Conservation (phyloP, 495 filamentous ascomycete species). For the Saxophila tyrrhenica region DNA sequence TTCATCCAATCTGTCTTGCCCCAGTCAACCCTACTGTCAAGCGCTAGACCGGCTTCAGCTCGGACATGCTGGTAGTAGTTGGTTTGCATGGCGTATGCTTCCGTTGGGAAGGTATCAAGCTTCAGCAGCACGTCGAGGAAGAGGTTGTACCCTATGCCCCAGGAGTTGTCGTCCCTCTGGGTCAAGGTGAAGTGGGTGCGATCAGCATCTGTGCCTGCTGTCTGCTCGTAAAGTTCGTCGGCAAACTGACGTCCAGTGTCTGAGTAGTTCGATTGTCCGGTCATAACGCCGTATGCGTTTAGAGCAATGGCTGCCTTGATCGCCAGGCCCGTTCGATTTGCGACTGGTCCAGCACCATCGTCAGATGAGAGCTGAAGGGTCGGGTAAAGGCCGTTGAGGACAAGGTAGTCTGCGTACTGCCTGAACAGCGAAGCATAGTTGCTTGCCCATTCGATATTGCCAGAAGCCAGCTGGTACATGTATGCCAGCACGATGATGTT, state of each 20-base stretch:
- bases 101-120: constrained; percentile 24
- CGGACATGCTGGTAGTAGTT: constrained; percentile 14
- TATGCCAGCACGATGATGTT: constrained; percentile 37
- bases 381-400: constrained; percentile 38
- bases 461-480: constrained; percentile 34
- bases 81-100: constrained; percentile 13
- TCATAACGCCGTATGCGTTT: constrained; percentile 37
- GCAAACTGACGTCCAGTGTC: constrained; percentile 33
- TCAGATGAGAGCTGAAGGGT: constrained; percentile 43
- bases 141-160: constrained; percentile 37
- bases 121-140: constrained; percentile 38
- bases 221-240: constrained; percentile 31
- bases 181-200: constrained; percentile 38
- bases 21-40: constrained; percentile 13
- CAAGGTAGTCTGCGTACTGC: constrained; percentile 42
- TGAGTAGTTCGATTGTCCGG: constrained; percentile 32
- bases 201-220: constrained; percentile 29
- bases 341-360: constrained; percentile 39
- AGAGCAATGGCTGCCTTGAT: constrained; percentile 47
- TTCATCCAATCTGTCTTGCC: constrained; percentile 24
- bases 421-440: constrained; percentile 31
- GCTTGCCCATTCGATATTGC: constrained; percentile 30
- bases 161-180: constrained; percentile 27
- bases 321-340: constrained; percentile 47
- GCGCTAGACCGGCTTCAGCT: constrained; percentile 7